Conservation (phyloP, 768 basidiomycete genomes). For the Lactarius vividus region DNA sequence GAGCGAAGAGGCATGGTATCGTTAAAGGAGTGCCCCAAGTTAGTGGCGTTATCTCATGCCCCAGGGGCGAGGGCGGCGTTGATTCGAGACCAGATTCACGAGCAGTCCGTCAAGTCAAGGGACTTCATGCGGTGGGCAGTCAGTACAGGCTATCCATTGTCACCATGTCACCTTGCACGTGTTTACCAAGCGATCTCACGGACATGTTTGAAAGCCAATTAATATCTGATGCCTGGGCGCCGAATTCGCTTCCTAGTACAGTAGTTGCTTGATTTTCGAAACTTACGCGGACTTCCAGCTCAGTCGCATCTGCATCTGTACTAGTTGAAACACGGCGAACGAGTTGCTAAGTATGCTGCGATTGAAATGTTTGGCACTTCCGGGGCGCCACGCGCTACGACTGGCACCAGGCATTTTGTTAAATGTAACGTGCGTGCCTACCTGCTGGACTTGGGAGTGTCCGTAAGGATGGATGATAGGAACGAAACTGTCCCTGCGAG, state of each 20-base stretch:
- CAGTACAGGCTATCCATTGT: too few species aligned
- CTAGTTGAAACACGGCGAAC: neutral
- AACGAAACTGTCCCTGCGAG: neutral
- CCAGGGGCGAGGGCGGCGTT: neutral
- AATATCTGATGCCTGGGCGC: neutral
- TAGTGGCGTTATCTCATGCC: slow-evolving; percentile 3
- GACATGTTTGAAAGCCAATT: neutral
- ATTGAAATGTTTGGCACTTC: neutral
- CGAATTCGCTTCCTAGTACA: neutral
- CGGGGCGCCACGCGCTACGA: neutral
- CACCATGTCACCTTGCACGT: neutral
- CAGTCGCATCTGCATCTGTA: neutral
- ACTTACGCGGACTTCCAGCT: slow-evolving; percentile 2
- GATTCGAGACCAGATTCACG: neutral
- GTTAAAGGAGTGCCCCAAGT: neutral
- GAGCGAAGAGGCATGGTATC: neutral
- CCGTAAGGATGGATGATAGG: neutral
- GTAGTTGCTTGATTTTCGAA: neutral
- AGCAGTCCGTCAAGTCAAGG: neutral
- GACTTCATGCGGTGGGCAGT: neutral
- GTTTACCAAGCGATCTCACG: neutral
- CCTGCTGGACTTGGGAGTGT: neutral
- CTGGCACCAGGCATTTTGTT: neutral
- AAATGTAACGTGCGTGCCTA: neutral
- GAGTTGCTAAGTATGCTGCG: neutral